These are phyloP conservation scores for Cadophora sp. DNA, from an alignment of 2,329 filamentous ascomycete genomes.

Conservation along the genomic window DNA sequence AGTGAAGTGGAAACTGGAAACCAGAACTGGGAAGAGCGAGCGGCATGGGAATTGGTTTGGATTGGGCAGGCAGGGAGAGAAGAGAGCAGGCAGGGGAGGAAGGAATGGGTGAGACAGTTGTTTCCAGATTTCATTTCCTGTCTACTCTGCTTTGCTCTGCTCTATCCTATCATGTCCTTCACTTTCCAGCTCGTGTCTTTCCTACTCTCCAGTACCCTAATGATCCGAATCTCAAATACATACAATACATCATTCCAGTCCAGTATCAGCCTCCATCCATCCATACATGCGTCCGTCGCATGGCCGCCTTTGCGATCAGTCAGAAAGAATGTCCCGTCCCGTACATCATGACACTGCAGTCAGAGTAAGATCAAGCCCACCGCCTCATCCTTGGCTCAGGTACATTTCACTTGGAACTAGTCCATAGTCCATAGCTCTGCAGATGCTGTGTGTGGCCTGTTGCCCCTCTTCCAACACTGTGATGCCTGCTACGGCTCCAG, in stretches of 20 bases:
- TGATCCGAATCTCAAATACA: neutral
- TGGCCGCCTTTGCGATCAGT: neutral
- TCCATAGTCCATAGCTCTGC: neutral
- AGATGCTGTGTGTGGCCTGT: neutral
- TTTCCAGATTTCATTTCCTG: slow-evolving; percentile 3
- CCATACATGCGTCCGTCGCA: neutral
- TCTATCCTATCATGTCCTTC: neutral
- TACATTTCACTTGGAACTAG: neutral
- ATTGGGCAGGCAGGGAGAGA: too few species aligned
- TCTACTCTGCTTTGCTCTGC: neutral
- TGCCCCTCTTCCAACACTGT: too few species aligned
- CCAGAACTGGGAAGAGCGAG: neutral
- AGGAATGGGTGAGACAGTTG: slow-evolving; percentile 4
- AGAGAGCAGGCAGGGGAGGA: too few species aligned
- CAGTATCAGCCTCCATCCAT: neutral
- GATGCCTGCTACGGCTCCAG: too few species aligned
- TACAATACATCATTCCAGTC: neutral
- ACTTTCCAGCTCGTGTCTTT: too few species aligned
- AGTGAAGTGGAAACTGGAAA: neutral
- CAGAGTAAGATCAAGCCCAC: neutral
- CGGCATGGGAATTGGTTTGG: too few species aligned
- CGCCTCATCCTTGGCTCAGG: slow-evolving; percentile 14
- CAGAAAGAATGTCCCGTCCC: neutral
- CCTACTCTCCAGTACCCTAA: too few species aligned
- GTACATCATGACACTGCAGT: neutral